These are phyloP conservation scores for Mrakia gelida DNA, from an alignment of 768 basidiomycete species.

Conservation along the genomic window DNA sequence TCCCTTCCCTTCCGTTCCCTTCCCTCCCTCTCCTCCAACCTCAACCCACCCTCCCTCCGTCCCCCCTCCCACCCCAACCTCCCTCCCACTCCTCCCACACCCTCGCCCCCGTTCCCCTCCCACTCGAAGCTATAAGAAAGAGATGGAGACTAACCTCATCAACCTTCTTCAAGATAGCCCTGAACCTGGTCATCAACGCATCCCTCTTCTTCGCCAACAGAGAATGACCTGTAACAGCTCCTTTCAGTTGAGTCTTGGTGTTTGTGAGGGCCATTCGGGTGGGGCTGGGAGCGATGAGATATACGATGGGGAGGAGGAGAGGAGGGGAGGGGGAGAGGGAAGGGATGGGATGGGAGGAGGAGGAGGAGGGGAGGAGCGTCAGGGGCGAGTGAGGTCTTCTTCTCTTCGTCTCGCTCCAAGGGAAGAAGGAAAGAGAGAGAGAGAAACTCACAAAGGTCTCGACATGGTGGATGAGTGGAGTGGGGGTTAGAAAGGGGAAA, in stretches of 20 bases:
- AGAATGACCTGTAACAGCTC: conserved; percentile 88
- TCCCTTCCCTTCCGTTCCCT: too few relatives aligned
- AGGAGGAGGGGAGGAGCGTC: not conserved
- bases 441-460: not conserved
- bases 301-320: not conserved
- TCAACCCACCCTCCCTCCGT: not conserved
- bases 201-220: conserved; percentile 96
- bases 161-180: conserved; percentile 91
- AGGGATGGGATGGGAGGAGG: not conserved
- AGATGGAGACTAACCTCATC: conserved; percentile 68
- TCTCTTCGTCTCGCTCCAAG: not conserved
- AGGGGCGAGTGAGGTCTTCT: not conserved
- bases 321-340: not conserved
- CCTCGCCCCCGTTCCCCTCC: not conserved
- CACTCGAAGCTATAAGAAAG: too few relatives aligned
- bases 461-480: not conserved
- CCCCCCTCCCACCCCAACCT: not conserved
- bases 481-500: not conserved
- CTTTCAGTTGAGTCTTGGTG: conserved; percentile 52
- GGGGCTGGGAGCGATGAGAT: conserved; percentile 53
- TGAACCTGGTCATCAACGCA: conserved; percentile 89
- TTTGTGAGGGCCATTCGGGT: conserved; percentile 96
- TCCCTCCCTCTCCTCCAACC: not conserved
- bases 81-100: not conserved
- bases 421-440: not conserved